Conservation (phyloP, 2,329 filamentous ascomycete genomes). For the Alternaria brassicae region DNA sequence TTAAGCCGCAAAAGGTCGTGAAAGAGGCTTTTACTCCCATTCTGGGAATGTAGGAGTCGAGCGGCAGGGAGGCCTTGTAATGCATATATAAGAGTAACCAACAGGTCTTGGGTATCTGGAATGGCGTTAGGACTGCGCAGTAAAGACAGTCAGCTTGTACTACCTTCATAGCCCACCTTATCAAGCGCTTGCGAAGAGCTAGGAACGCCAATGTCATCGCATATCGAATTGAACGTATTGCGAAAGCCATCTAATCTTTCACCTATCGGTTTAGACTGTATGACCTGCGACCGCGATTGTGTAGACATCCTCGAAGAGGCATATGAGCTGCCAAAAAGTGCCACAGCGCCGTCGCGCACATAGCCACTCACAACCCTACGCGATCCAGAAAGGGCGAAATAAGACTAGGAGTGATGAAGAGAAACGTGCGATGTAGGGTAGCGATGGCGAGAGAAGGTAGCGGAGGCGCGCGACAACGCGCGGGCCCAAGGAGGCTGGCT, state of each 20-base stretch:
- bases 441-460: background rate
- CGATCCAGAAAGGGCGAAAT: background rate
- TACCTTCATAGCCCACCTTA: background rate
- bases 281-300: no score
- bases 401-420: background rate
- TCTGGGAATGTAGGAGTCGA: background rate
- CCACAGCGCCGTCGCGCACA: slow-evolving; percentile 12
- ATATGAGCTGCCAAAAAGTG: no score
- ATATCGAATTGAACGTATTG: no score
- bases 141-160: background rate
- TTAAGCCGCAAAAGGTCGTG: no score
- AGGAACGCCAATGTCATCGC: background rate
- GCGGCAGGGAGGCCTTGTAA: background rate
- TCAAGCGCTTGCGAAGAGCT: background rate
- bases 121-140: background rate
- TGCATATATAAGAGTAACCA: slow-evolving; percentile 1
- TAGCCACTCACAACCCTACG: background rate
- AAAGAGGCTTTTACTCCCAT: background rate
- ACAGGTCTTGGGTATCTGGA: background rate
- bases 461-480: background rate
- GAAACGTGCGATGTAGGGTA: background rate
- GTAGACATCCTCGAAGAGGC: no score
- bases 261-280: no score
- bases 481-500: background rate
- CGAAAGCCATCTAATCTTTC: no score